A percentile compares a stretch with the other conserved stretches of the same genome.
Evolutionary conservation across 345 rosid species (phyloP).

Genomic region (Euphorbia lathyris): DNA sequence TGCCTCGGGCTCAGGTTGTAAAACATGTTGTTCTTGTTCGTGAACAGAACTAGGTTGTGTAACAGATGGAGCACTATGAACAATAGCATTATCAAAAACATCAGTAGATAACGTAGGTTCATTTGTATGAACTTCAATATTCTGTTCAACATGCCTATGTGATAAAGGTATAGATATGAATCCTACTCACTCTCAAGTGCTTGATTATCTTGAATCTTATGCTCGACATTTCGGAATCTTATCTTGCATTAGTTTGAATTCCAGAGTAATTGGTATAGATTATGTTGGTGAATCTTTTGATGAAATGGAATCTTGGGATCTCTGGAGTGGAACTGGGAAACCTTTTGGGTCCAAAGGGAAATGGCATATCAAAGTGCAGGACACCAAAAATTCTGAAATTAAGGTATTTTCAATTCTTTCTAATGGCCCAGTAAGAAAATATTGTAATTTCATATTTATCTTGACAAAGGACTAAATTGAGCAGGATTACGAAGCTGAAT

Average conservation of each 20-base stretch:
- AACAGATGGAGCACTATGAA: too few relatives aligned
- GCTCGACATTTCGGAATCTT: constrained; percentile 25
- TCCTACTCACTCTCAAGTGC: constrained; percentile 26
- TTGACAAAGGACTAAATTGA: neutral
- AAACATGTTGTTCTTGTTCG: too few relatives aligned
- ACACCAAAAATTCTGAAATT: constrained; percentile 2
- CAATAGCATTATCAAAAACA: too few relatives aligned
- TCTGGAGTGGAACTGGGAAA: constrained; percentile 33
- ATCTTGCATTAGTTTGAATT: constrained; percentile 29
- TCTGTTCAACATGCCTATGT: too few relatives aligned
- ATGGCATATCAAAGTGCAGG: constrained; percentile 21
- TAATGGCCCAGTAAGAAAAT: neutral
- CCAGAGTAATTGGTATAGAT: constrained; percentile 29
- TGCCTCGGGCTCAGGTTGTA: too few relatives aligned
- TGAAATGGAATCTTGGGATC: constrained; percentile 36
- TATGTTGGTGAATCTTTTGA: constrained; percentile 30
- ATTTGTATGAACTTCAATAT: too few relatives aligned
- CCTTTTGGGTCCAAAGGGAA: constrained; percentile 21
- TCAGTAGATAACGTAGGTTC: too few relatives aligned
- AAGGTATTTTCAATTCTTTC: constrained; percentile 16
- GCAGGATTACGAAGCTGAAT: constrained; percentile 30
- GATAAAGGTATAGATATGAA: too few relatives aligned
- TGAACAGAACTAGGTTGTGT: too few relatives aligned
- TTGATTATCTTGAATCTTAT: constrained; percentile 31
- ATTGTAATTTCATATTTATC: too few relatives aligned